These are phyloP conservation scores for Amanita subjunquillea DNA, from an alignment of 768 basidiomycete genomes.

Conservation along the genomic window DNA sequence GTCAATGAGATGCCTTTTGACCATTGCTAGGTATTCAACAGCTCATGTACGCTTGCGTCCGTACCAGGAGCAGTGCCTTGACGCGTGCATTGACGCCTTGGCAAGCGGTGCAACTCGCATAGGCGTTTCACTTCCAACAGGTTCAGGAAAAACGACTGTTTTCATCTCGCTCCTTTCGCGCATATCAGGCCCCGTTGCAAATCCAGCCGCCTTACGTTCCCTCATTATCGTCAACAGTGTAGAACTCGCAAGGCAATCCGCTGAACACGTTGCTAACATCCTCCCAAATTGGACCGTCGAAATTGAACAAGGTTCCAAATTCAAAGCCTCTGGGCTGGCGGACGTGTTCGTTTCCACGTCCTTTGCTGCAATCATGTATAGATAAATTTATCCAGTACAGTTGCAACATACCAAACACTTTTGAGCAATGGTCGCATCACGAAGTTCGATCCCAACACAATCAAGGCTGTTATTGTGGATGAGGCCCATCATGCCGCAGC, in stretches of 20 bases:
- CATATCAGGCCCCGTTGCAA: conserved; percentile 33
- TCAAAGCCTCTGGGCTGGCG: conserved; percentile 68
- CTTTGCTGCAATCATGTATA: neutral
- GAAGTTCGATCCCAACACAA: conserved; percentile 59
- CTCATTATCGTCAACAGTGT: conserved; percentile 85
- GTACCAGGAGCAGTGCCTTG: conserved; percentile 77
- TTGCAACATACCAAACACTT: conserved; percentile 86
- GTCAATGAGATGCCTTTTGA: conserved; percentile 1
- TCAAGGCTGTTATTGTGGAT: conserved; percentile 80
- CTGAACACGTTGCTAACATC: conserved; percentile 52
- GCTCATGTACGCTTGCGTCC: conserved; percentile 46
- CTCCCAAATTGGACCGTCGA: conserved; percentile 76
- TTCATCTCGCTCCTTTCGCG: conserved; percentile 76
- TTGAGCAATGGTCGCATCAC: conserved; percentile 48
- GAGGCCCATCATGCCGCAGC: conserved; percentile 96
- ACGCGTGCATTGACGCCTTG: conserved; percentile 68
- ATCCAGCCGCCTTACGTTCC: conserved; percentile 40
- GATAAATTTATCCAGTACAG: conserved; percentile 40
- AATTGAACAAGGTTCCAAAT: conserved; percentile 79
- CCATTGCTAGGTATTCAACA: neutral
- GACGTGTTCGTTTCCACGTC: conserved; percentile 55
- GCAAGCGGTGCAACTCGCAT: conserved; percentile 59
- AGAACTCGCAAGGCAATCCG: conserved; percentile 84
- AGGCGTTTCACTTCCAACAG: conserved; percentile 79
- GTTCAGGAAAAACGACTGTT: conserved; percentile 84